Conservation (phyloP, 495 filamentous ascomycete species). For the Chaetomidium leptoderma region DNA sequence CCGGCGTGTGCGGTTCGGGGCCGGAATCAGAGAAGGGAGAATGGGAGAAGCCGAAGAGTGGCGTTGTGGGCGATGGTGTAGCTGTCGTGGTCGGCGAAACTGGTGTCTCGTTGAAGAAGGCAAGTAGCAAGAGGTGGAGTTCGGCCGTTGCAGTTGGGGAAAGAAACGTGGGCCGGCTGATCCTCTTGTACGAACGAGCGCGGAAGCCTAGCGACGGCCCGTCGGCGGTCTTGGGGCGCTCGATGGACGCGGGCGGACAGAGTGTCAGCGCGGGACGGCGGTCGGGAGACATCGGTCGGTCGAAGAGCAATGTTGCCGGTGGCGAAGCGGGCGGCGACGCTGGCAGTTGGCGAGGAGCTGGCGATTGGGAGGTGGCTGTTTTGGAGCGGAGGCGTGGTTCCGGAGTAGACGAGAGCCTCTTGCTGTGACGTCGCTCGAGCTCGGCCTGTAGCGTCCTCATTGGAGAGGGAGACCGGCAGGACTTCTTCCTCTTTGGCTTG, state of each 20-base stretch:
- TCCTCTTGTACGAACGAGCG: constrained; percentile 33
- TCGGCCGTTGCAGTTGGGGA: constrained; percentile 34
- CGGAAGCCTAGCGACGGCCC: constrained; percentile 8
- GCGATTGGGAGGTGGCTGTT: constrained; percentile 6
- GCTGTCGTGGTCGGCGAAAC: constrained; percentile 23
- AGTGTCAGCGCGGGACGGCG: constrained; percentile 19
- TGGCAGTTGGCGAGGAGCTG: background rate
- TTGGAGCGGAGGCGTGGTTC: constrained; percentile 17
- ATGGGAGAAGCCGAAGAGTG: constrained; percentile 20
- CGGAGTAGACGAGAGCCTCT: constrained; percentile 28
- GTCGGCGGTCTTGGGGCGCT: constrained; percentile 18
- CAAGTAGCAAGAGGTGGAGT: constrained; percentile 30
- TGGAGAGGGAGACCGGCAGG: constrained; percentile 29
- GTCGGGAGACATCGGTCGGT: constrained; percentile 1
- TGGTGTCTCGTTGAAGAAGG: constrained; percentile 28
- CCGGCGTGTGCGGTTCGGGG: constrained; percentile 20
- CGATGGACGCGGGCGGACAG: constrained; percentile 14
- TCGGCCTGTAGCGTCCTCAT: constrained; percentile 32
- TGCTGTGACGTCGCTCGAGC: constrained; percentile 37
- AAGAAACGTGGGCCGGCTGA: constrained; percentile 34
- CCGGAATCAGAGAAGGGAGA: constrained; percentile 22
- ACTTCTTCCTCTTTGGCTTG: constrained; percentile 23
- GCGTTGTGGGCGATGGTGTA: constrained; percentile 31
- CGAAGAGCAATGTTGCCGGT: background rate
- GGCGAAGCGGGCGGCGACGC: background rate